Evolutionary conservation across 192 early-diverging fungal species (phyloP).

Genomic region (Phlyctochytrium bullatum): DNA sequence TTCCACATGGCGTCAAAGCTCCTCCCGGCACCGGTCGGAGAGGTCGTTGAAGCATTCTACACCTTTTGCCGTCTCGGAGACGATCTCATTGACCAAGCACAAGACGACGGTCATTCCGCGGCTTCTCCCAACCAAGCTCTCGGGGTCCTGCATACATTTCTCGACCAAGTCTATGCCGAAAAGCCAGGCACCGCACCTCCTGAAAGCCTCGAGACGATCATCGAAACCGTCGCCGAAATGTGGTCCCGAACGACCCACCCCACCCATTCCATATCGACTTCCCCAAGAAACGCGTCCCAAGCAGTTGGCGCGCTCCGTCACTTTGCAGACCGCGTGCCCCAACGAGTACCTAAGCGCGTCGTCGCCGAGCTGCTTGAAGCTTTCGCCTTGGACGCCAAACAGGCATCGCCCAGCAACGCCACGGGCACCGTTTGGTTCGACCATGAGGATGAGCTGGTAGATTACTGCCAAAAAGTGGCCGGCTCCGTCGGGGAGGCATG

Average conservation of each 20-base stretch:
- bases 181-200: too few relatives aligned
- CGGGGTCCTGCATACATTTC: not conserved
- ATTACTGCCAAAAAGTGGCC: slow-evolving; percentile 28
- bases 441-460: slow-evolving; percentile 17
- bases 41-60: slow-evolving; percentile 29
- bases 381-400: slow-evolving; percentile 20
- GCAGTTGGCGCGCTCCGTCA: slow-evolving; percentile 16
- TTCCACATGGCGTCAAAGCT: slow-evolving; percentile 27
- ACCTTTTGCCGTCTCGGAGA: slow-evolving; percentile 37
- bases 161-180: not conserved
- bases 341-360: slow-evolving; percentile 19
- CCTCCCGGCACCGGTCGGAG: slow-evolving; percentile 22
- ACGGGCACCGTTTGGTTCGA: not conserved
- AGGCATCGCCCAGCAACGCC: not conserved
- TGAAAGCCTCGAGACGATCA: too few relatives aligned
- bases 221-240: too few relatives aligned
- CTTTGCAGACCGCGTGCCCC: slow-evolving; percentile 14
- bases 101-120: not conserved
- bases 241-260: too few relatives aligned
- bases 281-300: too few relatives aligned
- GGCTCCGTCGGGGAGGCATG: slow-evolving; percentile 33
- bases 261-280: too few relatives aligned
- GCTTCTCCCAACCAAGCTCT: too few relatives aligned
- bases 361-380: slow-evolving; percentile 21
- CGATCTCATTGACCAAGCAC: slow-evolving; percentile 28